A percentile compares a stretch with the other conserved stretches of the same genome.
These are phyloP conservation scores for Trypanosoma grayi DNA, from an alignment of 208 protist genomes.

Conservation along the genomic window DNA sequence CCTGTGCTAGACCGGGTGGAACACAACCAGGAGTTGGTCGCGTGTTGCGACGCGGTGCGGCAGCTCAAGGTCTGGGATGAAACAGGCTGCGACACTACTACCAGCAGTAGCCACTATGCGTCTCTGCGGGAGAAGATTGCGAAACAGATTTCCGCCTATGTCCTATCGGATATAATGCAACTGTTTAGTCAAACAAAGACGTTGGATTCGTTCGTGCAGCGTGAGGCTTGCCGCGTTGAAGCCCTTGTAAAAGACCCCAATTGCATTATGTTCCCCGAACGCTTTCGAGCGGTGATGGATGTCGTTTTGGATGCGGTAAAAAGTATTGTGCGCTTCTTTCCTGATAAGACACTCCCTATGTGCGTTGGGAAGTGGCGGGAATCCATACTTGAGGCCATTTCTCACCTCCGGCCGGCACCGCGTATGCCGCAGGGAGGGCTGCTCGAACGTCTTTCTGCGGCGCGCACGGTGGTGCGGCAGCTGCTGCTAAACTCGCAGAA, in stretches of 20 bases:
- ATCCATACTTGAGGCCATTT: conserved; percentile 27
- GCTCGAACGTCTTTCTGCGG: conserved; percentile 22
- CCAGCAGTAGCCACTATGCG: not conserved
- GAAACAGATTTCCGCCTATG: conserved; percentile 15
- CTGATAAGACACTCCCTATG: conserved; percentile 40
- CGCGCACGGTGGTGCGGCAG: conserved; percentile 26
- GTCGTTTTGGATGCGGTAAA: conserved; percentile 14
- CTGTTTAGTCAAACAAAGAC: conserved; percentile 14
- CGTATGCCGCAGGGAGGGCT: conserved; percentile 8
- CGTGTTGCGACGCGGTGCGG: conserved; percentile 37
- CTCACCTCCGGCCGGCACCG: conserved; percentile 13
- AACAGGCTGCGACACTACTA: conserved; percentile 8
- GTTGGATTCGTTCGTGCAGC: conserved; percentile 24
- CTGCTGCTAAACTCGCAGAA: conserved; percentile 30
- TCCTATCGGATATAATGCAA: conserved; percentile 12
- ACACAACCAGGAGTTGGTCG: conserved; percentile 33
- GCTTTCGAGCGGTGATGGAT: conserved; percentile 21
- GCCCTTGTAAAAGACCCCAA: conserved; percentile 5
- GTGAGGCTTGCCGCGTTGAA: conserved; percentile 13
- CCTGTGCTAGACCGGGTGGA: conserved; percentile 22
- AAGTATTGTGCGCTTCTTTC: conserved; percentile 45
- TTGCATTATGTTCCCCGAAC: conserved; percentile 8
- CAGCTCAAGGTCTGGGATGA: conserved; percentile 30
- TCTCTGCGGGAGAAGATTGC: conserved; percentile 8
- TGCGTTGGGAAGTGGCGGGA: conserved; percentile 42